Percentiles rank a stretch among this genome's conserved stretches.
phyloP scores from a whole-genome alignment of 441 rosid species.

The Jatropha multifida region DNA sequence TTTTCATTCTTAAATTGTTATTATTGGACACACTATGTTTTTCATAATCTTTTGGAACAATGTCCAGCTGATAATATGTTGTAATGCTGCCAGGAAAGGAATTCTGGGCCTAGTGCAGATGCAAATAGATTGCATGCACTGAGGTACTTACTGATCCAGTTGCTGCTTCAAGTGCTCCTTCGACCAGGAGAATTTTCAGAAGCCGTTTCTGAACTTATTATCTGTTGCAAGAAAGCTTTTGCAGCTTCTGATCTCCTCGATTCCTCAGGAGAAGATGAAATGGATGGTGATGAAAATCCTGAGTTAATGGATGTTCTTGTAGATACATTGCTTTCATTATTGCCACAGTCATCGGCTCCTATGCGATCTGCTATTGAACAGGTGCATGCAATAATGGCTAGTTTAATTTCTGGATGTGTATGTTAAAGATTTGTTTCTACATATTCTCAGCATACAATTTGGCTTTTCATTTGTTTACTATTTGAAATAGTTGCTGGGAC shows the following conservation, averaged over 20 bases:
- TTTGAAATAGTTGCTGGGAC: background rate
- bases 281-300: conserved; percentile 52
- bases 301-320: conserved; percentile 87
- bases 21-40: background rate
- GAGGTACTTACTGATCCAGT: conserved; percentile 77
- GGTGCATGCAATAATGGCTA: conserved; percentile 38
- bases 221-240: conserved; percentile 84
- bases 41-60: conserved; percentile 6
- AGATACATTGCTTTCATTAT: conserved; percentile 81
- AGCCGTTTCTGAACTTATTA: conserved; percentile 70
- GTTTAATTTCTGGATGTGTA: background rate
- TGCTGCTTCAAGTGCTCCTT: conserved; percentile 84
- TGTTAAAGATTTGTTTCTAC: background rate
- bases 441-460: background rate
- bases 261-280: conserved; percentile 63
- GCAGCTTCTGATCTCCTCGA: conserved; percentile 49
- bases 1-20: background rate
- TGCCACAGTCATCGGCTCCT: conserved; percentile 91
- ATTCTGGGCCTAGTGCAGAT: conserved; percentile 38
- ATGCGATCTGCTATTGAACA: conserved; percentile 86
- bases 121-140: conserved; percentile 60
- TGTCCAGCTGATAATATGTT: conserved; percentile 15
- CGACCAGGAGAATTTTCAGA: conserved; percentile 81
- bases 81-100: conserved; percentile 64
- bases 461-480: background rate